Evolutionary conservation across 306 rosid genomes (phyloP).

Genomic region (Cicer judaicum): DNA sequence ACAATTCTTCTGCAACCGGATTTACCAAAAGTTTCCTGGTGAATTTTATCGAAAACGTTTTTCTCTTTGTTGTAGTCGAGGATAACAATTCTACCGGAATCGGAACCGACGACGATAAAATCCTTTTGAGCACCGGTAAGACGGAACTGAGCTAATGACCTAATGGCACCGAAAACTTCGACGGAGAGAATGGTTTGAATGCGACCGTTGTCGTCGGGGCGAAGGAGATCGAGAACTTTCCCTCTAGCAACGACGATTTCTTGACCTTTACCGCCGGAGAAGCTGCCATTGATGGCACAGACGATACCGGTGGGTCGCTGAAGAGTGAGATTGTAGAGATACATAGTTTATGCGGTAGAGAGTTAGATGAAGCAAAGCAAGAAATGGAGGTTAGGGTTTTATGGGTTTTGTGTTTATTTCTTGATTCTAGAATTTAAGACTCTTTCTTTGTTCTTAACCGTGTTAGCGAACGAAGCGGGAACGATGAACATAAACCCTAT

Average conservation of each 20-base stretch:
- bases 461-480: too few relatives aligned
- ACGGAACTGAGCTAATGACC: conserved; percentile 85
- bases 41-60: conserved; percentile 84
- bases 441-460: too few relatives aligned
- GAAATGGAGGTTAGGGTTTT: conserved; percentile 30
- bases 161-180: conserved; percentile 85
- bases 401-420: background rate
- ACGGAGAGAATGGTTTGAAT: conserved; percentile 93
- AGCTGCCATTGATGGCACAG: conserved; percentile 89
- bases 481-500: too few relatives aligned
- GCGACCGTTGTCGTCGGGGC: conserved; percentile 92
- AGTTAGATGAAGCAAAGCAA: background rate
- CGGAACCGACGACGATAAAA: conserved; percentile 87
- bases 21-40: conserved; percentile 95
- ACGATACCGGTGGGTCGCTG: conserved; percentile 93
- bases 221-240: conserved; percentile 91
- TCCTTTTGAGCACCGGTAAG: conserved; percentile 90
- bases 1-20: conserved; percentile 92
- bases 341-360: conserved; percentile 54
- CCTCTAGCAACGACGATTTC: conserved; percentile 94
- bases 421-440: too few relatives aligned
- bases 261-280: conserved; percentile 94
- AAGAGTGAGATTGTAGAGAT: conserved; percentile 89
- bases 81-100: conserved; percentile 90
- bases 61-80: conserved; percentile 87